phyloP scores from a whole-genome alignment of 2,329 filamentous ascomycete species.

The Teratosphaeria destructans region DNA sequence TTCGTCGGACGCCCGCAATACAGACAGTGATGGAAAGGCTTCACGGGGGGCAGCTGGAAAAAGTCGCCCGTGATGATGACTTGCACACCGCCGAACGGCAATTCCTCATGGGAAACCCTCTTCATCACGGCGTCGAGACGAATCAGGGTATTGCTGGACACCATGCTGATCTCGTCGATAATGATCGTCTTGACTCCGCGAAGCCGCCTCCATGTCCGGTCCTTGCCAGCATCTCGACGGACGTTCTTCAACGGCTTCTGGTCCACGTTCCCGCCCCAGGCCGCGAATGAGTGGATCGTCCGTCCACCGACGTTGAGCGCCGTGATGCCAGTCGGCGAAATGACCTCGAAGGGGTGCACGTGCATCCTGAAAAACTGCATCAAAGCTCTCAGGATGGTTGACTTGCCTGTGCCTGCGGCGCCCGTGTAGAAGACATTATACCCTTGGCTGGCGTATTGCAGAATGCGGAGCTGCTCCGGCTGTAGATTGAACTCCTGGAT shows the following conservation, averaged over 20 bases:
- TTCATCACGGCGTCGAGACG: slow-evolving; percentile 31
- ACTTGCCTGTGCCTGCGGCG: slow-evolving; percentile 52
- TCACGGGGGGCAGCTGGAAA: slow-evolving; percentile 11
- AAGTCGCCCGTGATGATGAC: slow-evolving; percentile 1
- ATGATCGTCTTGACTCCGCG: slow-evolving; percentile 43
- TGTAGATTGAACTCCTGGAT: background rate
- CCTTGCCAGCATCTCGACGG: slow-evolving; percentile 2
- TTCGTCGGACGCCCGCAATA: slow-evolving; percentile 4
- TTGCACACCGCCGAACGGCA: slow-evolving; percentile 1
- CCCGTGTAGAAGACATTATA: slow-evolving; percentile 55
- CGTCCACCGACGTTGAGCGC: slow-evolving; percentile 47
- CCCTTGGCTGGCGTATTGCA: slow-evolving; percentile 19
- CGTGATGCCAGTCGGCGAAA: slow-evolving; percentile 51
- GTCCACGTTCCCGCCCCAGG: slow-evolving; percentile 42
- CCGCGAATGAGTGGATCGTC: slow-evolving; percentile 49
- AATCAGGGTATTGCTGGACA: slow-evolving; percentile 45
- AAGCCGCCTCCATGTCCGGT: slow-evolving; percentile 8
- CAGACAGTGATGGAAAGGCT: slow-evolving; percentile 42
- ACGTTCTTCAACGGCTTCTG: slow-evolving; percentile 29
- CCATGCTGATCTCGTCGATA: slow-evolving; percentile 57
- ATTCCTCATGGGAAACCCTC: background rate
- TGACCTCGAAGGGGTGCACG: slow-evolving; percentile 36
- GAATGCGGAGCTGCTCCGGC: background rate
- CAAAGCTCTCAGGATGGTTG: slow-evolving; percentile 44
- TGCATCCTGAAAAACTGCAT: slow-evolving; percentile 27